Percentiles rank a stretch among this genome's conserved stretches.
Conservation (phyloP, 2,329 filamentous ascomycete genomes). For the Colletotrichum echinochloae region DNA sequence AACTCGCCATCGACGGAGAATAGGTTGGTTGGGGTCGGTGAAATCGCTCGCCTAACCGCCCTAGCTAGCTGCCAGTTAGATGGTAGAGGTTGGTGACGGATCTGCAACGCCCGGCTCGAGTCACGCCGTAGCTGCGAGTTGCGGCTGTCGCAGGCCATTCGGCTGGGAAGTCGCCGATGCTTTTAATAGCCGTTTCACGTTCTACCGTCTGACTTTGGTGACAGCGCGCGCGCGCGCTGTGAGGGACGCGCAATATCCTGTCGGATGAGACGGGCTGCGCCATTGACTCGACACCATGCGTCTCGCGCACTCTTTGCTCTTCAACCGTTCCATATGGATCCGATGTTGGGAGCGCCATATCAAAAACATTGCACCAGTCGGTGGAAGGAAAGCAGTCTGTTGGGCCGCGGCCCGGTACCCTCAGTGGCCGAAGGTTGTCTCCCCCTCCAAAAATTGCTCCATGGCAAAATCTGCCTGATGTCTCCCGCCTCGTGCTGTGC, state of each 20-base stretch:
- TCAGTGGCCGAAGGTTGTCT: background rate
- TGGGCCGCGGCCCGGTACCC: conserved; percentile 8
- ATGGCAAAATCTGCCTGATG: background rate
- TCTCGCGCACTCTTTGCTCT: background rate
- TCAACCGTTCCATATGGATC: background rate
- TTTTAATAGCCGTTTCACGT: conserved; percentile 40
- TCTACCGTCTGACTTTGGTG: conserved; percentile 23
- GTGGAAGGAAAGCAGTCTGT: conserved; percentile 9
- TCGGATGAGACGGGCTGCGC: conserved; percentile 30
- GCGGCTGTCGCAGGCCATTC: conserved; percentile 30
- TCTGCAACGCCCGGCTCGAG: conserved; percentile 38
- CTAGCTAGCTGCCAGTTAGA: conserved; percentile 1
- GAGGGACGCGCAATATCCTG: conserved; percentile 29
- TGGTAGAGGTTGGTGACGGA: conserved; percentile 27
- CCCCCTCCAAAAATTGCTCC: background rate
- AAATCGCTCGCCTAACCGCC: conserved; percentile 10
- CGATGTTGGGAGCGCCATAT: conserved; percentile 5
- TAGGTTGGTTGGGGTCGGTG: background rate
- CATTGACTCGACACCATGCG: conserved; percentile 26
- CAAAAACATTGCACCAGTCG: conserved; percentile 2
- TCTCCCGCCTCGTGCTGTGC: background rate
- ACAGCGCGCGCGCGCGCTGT: conserved; percentile 2
- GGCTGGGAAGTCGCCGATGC: conserved; percentile 30
- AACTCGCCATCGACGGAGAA: background rate
- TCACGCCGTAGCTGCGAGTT: conserved; percentile 22